Base-by-base conservation (phyloP, 179 eudicot species). In the Beta corolliflora region DNA sequence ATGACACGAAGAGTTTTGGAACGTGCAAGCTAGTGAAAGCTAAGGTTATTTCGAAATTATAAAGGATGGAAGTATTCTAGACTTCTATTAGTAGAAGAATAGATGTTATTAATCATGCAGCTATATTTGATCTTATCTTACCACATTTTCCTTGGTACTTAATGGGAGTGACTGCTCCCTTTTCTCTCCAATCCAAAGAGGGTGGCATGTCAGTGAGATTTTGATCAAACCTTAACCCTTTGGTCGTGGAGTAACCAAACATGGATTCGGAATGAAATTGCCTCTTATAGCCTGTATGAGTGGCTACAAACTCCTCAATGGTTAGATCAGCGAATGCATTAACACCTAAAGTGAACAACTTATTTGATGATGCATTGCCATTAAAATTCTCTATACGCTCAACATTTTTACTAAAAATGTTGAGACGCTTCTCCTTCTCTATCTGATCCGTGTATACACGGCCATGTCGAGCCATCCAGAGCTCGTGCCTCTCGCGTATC, bases 81-180 rank as follows among this genome's bases (percentile, higher is more conserved):
- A 48, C 52, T 48, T 48, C 7, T n/a, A n/a, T n/a, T 48, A 48
- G 8, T 6, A 7, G 52, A 48, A 48, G 52, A 48, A 48, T 48
- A 25, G 52, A 48, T 48, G 9, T 48, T 48, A 48, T 48, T 25
- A 36, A 36, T 36, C 3, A 25, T 25, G 29, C 29, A 25, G 29
- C 0, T 25, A 25, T 25, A 25, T 25, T 25, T 25, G 29, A 25
- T 25, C 29, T 25, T 60, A 45, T 3, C 88, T 76, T 79, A 88
- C 91, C 89, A 58, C 93, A 87, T 3, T 45, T 6, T 36, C 88
- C 84, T 80, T 90, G 91, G 56, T 89, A 67, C 68, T 87, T 87
- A 14, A 90, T 69, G 0, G 76, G 71, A 15, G 90, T 87, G 10
- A 90, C 89, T 0, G 88, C 91, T 1, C 90, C 89, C 45, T 77